Base-by-base conservation (phyloP, 768 basidiomycete genomes). In the Kwoniella shandongensis region DNA sequence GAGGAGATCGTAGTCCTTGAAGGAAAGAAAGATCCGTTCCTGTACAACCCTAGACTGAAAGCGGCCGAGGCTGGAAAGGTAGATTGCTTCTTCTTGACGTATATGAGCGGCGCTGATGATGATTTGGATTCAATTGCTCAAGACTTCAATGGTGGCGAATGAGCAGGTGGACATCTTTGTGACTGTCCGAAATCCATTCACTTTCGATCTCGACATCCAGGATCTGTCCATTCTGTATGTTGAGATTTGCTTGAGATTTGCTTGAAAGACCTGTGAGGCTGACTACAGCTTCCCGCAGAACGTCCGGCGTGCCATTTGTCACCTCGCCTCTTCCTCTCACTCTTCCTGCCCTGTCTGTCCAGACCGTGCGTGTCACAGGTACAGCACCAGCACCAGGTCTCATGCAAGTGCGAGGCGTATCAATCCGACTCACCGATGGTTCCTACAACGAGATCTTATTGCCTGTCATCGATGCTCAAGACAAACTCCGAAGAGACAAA, bases 171-270 rank as follows among this genome's bases (percentile, higher is more conserved):
- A 98, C 65, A 83, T 97, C 64, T 81, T 85, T 7, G 79, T 98
- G 42, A 86, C 87, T 20, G 77, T 99, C n/a, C 84, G 85, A 54
- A 99, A 99, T 75, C 90, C 91, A 1, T 94, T 87, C 75, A 83
- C 89, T 3, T 94, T 98, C 75, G 90, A 93, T 59, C 80, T 99
- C 12, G 91, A 97, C 61, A 77, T 98, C 17, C 85, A 89, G 56
- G 85, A 84, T 64, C 73, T 98, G 35, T 83, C 84, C 4, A 78
- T 97, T 15, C 90, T 91, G 93, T 91, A 60, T 61, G 77, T 50
- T 18, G 36, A 35, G 2, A 44, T 51, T 8, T 29, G n/a, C n/a
- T n/a, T n/a, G n/a, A n/a, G n/a, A n/a, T n/a, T n/a, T n/a, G n/a
- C n/a, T n/a, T n/a, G n/a, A n/a, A n/a, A n/a, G n/a, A n/a, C n/a